Evolutionary conservation across 441 rosid genomes (phyloP).

Genomic region (Populus hybrid): DNA sequence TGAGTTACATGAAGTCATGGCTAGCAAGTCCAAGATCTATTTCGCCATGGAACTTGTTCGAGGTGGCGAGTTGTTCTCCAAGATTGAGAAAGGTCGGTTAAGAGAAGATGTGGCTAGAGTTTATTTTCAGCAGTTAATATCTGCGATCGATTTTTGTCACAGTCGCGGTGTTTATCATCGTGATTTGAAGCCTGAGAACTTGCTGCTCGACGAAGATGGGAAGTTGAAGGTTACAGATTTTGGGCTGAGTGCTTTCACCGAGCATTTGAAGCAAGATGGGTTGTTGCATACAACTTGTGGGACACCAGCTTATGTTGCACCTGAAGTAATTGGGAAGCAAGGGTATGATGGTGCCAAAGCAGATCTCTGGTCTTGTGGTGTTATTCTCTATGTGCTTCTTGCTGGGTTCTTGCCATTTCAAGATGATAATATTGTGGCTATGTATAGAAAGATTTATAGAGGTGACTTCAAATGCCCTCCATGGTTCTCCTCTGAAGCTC

Average conservation of each 20-base stretch:
- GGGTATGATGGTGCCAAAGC: slow-evolving; percentile 76
- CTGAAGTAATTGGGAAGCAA: slow-evolving; percentile 61
- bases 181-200: slow-evolving; percentile 80
- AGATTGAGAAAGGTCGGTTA: slow-evolving; percentile 59
- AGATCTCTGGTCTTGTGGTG: slow-evolving; percentile 92
- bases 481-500: slow-evolving; percentile 77
- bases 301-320: slow-evolving; percentile 84
- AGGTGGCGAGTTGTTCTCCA: slow-evolving; percentile 79
- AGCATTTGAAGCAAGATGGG: slow-evolving; percentile 76
- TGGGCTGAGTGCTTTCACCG: slow-evolving; percentile 65
- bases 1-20: slow-evolving; percentile 93
- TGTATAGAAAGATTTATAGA: slow-evolving; percentile 77
- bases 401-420: slow-evolving; percentile 87
- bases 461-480: slow-evolving; percentile 94
- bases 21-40: slow-evolving; percentile 83
- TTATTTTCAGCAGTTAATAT: slow-evolving; percentile 75
- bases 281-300: slow-evolving; percentile 81
- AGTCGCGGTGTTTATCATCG: slow-evolving; percentile 88
- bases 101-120: slow-evolving; percentile 64
- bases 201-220: slow-evolving; percentile 65
- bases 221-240: slow-evolving; percentile 76
- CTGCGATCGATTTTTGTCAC: slow-evolving; percentile 84
- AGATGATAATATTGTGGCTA: slow-evolving; percentile 67
- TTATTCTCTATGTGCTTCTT: slow-evolving; percentile 73
- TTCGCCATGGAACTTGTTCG: slow-evolving; percentile 87